These are phyloP conservation scores for Populus deltoides DNA, from an alignment of 345 rosid species.

Conservation along the genomic window DNA sequence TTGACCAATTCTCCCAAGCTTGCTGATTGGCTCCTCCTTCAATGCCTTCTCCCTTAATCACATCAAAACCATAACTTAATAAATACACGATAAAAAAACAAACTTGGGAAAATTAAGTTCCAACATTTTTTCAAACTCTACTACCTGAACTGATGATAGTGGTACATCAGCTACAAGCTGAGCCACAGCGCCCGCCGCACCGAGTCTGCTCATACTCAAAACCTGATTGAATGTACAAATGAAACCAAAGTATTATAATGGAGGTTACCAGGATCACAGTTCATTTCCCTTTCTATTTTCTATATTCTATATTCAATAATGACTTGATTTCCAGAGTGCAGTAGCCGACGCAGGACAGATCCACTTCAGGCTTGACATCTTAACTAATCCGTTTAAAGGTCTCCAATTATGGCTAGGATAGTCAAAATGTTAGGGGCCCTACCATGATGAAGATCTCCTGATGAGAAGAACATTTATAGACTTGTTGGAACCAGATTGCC, in stretches of 20 bases:
- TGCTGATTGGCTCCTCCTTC: conserved; percentile 46
- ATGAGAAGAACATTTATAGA: conserved; percentile 5
- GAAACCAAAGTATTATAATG: neutral
- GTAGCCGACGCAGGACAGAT: conserved; percentile 22
- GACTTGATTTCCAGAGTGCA: conserved; percentile 10
- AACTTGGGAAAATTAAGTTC: neutral
- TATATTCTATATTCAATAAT: conserved; percentile 4
- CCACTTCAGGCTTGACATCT: conserved; percentile 28
- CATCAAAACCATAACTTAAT: neutral
- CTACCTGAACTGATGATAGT: conserved; percentile 55
- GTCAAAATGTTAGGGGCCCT: conserved; percentile 37
- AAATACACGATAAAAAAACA: neutral
- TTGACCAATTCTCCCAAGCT: conserved; percentile 74
- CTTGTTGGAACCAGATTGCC: conserved; percentile 6
- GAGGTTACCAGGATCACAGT: conserved; percentile 11
- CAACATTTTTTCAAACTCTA: neutral
- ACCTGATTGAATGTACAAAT: conserved; percentile 39
- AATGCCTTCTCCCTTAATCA: conserved; percentile 44
- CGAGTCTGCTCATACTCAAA: conserved; percentile 69
- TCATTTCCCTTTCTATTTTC: conserved; percentile 9
- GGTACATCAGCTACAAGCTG: conserved; percentile 74
- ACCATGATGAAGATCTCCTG: conserved; percentile 22
- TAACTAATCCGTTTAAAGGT: conserved; percentile 26
- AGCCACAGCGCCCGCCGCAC: conserved; percentile 73
- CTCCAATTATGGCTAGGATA: conserved; percentile 19